A percentile compares a stretch with the other conserved stretches of the same genome.
Evolutionary conservation across 2,329 filamentous ascomycete species (phyloP).

Genomic region (Verruconis gallopava): DNA sequence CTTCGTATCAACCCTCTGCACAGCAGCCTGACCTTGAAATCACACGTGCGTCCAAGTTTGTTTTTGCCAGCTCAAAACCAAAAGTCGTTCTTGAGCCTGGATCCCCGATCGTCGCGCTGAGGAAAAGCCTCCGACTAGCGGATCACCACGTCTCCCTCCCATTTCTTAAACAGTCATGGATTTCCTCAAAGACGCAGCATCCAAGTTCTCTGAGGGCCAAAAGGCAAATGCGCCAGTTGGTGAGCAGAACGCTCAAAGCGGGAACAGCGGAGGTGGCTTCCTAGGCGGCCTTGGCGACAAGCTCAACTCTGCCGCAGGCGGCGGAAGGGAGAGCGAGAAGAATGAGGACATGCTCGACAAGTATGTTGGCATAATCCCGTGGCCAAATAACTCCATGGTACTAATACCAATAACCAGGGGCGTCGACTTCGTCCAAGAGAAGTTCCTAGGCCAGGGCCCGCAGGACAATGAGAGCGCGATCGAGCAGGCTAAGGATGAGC

Average conservation of each 20-base stretch:
- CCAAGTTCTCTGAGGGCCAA: slow-evolving; percentile 1
- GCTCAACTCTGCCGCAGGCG: slow-evolving; percentile 58
- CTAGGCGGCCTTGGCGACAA: slow-evolving; percentile 53
- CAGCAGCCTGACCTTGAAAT: too few species aligned
- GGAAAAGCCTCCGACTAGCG: neutral
- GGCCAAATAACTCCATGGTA: slow-evolving; percentile 5
- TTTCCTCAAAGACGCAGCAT: slow-evolving; percentile 9
- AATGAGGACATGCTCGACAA: slow-evolving; percentile 77
- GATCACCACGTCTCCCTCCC: too few species aligned
- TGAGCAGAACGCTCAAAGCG: slow-evolving; percentile 15
- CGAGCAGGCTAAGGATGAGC: slow-evolving; percentile 75
- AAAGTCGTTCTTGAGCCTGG: too few species aligned
- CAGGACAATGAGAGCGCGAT: slow-evolving; percentile 55
- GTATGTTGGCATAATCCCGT: slow-evolving; percentile 31
- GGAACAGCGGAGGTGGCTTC: slow-evolving; percentile 30
- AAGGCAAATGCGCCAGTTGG: slow-evolving; percentile 1
- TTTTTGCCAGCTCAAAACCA: too few species aligned
- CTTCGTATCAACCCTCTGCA: too few species aligned
- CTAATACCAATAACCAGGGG: slow-evolving; percentile 11
- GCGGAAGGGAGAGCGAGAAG: slow-evolving; percentile 62
- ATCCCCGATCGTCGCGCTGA: too few species aligned
- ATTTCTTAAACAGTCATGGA: slow-evolving; percentile 4
- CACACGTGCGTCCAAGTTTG: too few species aligned
- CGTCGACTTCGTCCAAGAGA: slow-evolving; percentile 66
- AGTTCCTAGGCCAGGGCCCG: slow-evolving; percentile 53